phyloP scores from a whole-genome alignment of 1,139 yeast genomes.

The Hemisphaericaspora xylofermentans region DNA sequence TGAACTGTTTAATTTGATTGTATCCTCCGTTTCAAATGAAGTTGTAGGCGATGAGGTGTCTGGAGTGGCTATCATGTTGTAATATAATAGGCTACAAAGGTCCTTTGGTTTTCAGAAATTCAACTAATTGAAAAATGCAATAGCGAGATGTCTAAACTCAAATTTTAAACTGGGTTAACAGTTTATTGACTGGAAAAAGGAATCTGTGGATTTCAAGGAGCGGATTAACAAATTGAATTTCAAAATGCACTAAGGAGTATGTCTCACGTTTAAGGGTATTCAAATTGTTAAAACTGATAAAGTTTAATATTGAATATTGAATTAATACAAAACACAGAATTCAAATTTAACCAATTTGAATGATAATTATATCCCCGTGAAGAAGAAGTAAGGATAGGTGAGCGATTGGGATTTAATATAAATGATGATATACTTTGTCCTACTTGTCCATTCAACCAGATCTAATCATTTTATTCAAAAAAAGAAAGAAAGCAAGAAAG shows the following conservation, averaged over 20 bases:
- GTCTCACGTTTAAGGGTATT: neutral
- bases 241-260: neutral
- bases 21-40: constrained; percentile 26
- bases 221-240: neutral
- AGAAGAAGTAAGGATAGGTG: neutral
- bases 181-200: too few relatives aligned
- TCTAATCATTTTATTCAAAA: neutral
- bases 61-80: constrained; percentile 10
- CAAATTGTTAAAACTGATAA: too few relatives aligned
- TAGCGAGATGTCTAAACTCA: neutral
- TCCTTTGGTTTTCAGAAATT: neutral
- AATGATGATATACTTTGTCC: neutral
- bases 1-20: constrained; percentile 23
- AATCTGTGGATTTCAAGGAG: too few relatives aligned
- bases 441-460: neutral
- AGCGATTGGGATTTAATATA: neutral
- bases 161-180: neutral
- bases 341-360: too few relatives aligned
- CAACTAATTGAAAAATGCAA: constrained; percentile 1
- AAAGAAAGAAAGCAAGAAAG: neutral
- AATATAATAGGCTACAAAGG: neutral
- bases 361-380: too few relatives aligned
- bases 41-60: constrained; percentile 10
- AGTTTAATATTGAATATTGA: too few relatives aligned
- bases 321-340: neutral